Conservation (phyloP, 2,329 filamentous ascomycete genomes). For the Pseudocercospora pini-densiflorae region DNA sequence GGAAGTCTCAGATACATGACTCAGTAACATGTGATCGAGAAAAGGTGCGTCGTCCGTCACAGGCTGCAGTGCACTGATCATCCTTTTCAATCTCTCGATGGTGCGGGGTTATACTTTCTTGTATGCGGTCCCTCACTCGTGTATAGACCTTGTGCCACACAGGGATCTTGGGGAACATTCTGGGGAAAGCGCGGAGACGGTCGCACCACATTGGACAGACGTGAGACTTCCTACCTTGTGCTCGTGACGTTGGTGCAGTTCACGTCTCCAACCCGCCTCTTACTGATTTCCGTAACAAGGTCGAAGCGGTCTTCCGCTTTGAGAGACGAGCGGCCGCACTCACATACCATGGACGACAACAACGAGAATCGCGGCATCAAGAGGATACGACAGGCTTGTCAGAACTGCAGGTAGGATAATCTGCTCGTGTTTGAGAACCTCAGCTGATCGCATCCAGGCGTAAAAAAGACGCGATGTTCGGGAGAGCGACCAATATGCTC, state of each 20-base stretch:
- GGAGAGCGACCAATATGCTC: conserved; percentile 15
- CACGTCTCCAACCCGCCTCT: neutral
- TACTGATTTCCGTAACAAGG: neutral
- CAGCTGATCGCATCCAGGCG: neutral
- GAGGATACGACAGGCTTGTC: conserved; percentile 18
- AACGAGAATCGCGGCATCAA: neutral
- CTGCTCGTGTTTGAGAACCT: neutral
- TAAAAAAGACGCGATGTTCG: conserved; percentile 17
- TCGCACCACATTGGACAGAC: too few species aligned
- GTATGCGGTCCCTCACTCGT: neutral
- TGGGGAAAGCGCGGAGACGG: neutral
- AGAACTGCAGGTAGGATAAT: conserved; percentile 10
- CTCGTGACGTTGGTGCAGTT: neutral
- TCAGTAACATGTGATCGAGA: too few species aligned
- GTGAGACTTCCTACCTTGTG: neutral
- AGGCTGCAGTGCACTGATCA: neutral
- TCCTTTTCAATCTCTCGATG: neutral
- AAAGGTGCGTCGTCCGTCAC: neutral
- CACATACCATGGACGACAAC: neutral
- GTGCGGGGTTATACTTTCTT: conserved; percentile 4
- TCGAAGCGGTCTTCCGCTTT: neutral
- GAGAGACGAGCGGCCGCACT: neutral
- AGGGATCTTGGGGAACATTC: neutral
- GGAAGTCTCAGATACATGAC: too few species aligned
- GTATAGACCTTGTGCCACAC: neutral